Base-by-base conservation (phyloP, 192 early-diverging fungal genomes). In the Lobosporangium transversale region DNA sequence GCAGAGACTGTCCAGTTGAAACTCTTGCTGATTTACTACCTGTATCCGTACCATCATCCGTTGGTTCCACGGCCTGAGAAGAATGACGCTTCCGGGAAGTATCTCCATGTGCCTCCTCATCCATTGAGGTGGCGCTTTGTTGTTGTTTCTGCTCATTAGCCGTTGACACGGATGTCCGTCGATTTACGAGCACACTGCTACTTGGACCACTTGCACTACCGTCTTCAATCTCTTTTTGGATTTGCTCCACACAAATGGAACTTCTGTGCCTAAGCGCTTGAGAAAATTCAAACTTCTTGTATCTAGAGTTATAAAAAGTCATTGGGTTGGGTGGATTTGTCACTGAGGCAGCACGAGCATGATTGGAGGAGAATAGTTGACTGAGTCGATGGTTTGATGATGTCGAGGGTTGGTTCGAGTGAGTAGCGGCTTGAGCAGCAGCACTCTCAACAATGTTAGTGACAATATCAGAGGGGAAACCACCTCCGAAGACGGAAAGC, bases 231-330 rank as follows among this genome's bases (percentile, higher is more conserved):
- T 23, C 33, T 29, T 66, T 66, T 18, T 75, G 62, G 17, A 81
- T 66, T 36, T 81, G 80, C 29, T 81, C 80, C 15, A 78, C 31
- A 21, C 67, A 65, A 1, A 78, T 32, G 17, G 68, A 66, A 48
- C 80, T 78, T 15, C 80, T 52, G 6, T 81, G 66, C 21, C 74
- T 52, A 11, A 81, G 26, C 5, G 37, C 53, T 24, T 67, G 69
- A 1, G 68, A 57, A 23, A 81, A 81, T 43, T 81, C 80, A 36
- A 78, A 81, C 55, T 81, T 81, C 54, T 81, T 81, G 48, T 78
- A 81, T 18, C 64, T 61, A 23, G 70, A 65, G 35, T 66, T 75
- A n/a, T 75, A 75, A 29, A 75, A 75, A 12, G 55, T 47, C 49
- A 59, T 23, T 14, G 70, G 62, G 43, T 59, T 75, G 3, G 62